Conservation (phyloP, 2,329 filamentous ascomycete genomes). For the Ophioceras dolichostomum region DNA sequence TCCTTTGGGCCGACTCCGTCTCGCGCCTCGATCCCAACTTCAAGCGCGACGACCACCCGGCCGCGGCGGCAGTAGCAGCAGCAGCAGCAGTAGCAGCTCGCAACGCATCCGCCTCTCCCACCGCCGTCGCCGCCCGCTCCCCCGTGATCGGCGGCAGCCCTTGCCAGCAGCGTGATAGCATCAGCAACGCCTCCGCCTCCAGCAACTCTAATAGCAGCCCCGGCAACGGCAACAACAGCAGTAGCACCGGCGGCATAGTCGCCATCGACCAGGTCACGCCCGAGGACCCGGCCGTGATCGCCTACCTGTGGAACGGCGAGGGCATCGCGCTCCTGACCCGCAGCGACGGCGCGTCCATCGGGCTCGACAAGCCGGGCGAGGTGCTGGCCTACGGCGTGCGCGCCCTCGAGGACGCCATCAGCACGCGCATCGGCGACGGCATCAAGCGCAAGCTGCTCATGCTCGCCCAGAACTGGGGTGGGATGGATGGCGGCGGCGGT, state of each 20-base stretch:
- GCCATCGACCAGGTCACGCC: slow-evolving; percentile 27
- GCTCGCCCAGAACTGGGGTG: slow-evolving; percentile 27
- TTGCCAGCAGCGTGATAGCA: background rate
- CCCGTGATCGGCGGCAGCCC: background rate
- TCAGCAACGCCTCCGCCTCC: background rate
- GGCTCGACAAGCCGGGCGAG: slow-evolving; percentile 23
- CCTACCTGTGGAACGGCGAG: slow-evolving; percentile 25
- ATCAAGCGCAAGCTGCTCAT: slow-evolving; percentile 29
- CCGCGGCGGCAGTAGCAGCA: slow-evolving; percentile 2
- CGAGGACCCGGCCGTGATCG: slow-evolving; percentile 22
- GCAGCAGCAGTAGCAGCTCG: background rate
- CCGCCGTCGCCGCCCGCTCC: background rate
- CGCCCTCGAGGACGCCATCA: slow-evolving; percentile 25
- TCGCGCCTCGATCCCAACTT: slow-evolving; percentile 30
- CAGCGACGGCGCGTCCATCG: slow-evolving; percentile 18
- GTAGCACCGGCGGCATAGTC: slow-evolving; percentile 6
- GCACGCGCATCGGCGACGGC: slow-evolving; percentile 29
- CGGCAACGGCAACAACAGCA: background rate
- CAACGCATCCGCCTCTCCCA: too few species aligned
- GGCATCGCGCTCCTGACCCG: slow-evolving; percentile 23
- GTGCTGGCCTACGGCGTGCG: slow-evolving; percentile 27
- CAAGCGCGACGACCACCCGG: slow-evolving; percentile 13
- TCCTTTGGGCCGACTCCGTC: slow-evolving; percentile 52
- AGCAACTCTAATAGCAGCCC: slow-evolving; percentile 4
- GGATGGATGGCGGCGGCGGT: slow-evolving; percentile 9